Conservation (phyloP, 257 asterid species). For the Pogostemon cablin region DNA sequence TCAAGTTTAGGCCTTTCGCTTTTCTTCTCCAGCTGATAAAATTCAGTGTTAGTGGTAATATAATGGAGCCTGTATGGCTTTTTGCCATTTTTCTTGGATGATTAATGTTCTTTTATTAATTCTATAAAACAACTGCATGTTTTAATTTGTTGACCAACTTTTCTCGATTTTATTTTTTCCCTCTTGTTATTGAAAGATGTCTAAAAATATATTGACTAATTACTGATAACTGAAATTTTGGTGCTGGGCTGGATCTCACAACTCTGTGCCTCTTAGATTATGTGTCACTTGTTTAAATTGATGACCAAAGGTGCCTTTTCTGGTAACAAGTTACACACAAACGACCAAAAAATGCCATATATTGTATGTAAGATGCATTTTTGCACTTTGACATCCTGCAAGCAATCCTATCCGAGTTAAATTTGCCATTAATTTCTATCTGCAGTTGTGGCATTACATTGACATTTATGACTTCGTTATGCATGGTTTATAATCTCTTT, state of each 20-base stretch:
- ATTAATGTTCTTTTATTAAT: not conserved
- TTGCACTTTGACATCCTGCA: not conserved
- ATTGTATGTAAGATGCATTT: not conserved
- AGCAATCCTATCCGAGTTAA: not conserved
- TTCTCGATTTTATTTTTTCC: not conserved
- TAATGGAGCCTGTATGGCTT: not conserved
- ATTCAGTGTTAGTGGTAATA: constrained; percentile 4
- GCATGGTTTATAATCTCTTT: constrained; percentile 18
- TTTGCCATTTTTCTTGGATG: not conserved
- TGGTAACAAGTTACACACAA: not conserved
- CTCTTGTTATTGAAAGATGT: not conserved
- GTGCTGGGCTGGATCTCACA: not conserved
- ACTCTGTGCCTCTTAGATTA: constrained; percentile 19
- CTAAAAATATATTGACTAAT: not conserved
- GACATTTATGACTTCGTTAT: constrained; percentile 20
- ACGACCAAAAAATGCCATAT: no score
- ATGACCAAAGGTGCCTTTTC: not conserved
- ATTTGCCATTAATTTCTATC: not conserved
- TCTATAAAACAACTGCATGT: not conserved
- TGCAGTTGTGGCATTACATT: constrained; percentile 4
- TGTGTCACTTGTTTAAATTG: not conserved
- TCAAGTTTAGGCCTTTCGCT: not conserved
- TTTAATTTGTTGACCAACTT: not conserved
- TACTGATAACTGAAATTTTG: not conserved
- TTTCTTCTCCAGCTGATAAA: not conserved